Evolutionary conservation across 2,329 filamentous ascomycete species (phyloP).

Genomic region (Pestalotiopsis sp.): DNA sequence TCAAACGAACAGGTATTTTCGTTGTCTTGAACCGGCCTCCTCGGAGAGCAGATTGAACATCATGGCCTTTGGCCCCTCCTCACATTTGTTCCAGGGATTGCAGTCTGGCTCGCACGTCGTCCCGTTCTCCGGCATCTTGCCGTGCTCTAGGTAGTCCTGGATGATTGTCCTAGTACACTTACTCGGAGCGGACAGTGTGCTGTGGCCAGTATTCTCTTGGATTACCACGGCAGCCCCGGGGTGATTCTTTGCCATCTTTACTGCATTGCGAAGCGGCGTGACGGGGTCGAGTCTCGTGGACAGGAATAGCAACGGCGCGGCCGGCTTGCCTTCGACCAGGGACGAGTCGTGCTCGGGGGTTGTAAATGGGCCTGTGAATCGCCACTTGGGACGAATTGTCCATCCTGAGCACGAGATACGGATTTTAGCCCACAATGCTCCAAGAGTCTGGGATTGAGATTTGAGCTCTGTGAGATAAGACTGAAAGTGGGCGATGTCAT

Average conservation of each 20-base stretch:
- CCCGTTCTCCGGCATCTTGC: background rate
- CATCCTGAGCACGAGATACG: slow-evolving; percentile 43
- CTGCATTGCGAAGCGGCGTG: slow-evolving; percentile 44
- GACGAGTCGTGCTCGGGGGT: slow-evolving; percentile 21
- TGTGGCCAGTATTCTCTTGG: slow-evolving; percentile 25
- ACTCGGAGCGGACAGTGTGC: slow-evolving; percentile 6
- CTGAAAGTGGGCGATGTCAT: slow-evolving; percentile 27
- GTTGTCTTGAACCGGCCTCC: background rate
- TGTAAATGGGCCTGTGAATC: slow-evolving; percentile 37
- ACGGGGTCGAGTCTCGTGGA: slow-evolving; percentile 46
- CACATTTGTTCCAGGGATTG: slow-evolving; percentile 4
- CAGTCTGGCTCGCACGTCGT: background rate
- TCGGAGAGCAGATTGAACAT: background rate
- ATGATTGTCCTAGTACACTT: slow-evolving; percentile 9
- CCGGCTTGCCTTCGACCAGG: slow-evolving; percentile 35
- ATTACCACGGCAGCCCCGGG: slow-evolving; percentile 20
- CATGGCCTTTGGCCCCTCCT: background rate
- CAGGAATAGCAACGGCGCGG: slow-evolving; percentile 46
- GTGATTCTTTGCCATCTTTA: slow-evolving; percentile 20
- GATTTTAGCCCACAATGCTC: slow-evolving; percentile 35
- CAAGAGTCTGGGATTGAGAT: slow-evolving; percentile 32
- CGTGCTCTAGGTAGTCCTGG: slow-evolving; percentile 2
- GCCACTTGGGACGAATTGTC: slow-evolving; percentile 38
- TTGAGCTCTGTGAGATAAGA: slow-evolving; percentile 31
- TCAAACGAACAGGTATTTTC: background rate